Percentiles rank a stretch among this genome's conserved stretches.
Evolutionary conservation across 2,329 filamentous ascomycete species (phyloP).

Genomic region (Microdochium nivale): DNA sequence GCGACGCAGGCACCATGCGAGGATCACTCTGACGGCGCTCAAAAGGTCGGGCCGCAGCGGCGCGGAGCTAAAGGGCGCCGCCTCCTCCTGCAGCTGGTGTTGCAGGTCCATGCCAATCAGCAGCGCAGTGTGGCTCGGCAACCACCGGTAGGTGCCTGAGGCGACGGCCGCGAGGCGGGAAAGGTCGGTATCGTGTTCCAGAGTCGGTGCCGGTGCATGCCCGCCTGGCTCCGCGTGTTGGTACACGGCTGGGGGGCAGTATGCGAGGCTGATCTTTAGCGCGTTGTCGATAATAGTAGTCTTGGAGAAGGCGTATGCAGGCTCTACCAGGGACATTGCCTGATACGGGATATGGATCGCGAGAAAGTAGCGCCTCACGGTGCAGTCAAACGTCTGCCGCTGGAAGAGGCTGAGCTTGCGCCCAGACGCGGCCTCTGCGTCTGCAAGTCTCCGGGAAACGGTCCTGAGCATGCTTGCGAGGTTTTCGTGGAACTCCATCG

Average conservation of each 20-base stretch:
- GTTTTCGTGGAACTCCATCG: constrained; percentile 31
- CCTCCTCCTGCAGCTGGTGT: constrained; percentile 29
- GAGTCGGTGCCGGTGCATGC: constrained; percentile 3
- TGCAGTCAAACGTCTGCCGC: constrained; percentile 36
- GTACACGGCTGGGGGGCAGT: constrained; percentile 19
- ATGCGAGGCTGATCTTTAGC: constrained; percentile 34
- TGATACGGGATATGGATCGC: constrained; percentile 48
- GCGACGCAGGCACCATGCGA: constrained; percentile 26
- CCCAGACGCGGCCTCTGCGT: constrained; percentile 6
- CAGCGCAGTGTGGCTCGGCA: constrained; percentile 24
- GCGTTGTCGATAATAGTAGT: constrained; percentile 38
- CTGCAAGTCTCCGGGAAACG: constrained; percentile 24
- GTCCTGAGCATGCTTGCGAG: constrained; percentile 32
- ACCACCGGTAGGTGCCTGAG: constrained; percentile 30
- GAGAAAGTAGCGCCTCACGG: constrained; percentile 45
- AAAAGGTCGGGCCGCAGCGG: constrained; percentile 31
- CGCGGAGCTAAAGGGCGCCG: constrained; percentile 22
- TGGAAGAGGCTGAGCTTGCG: constrained; percentile 25
- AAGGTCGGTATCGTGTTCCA: constrained; percentile 19
- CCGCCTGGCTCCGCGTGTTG: constrained; percentile 2
- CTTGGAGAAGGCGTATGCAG: constrained; percentile 40
- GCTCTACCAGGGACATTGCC: constrained; percentile 26
- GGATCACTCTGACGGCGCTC: constrained; percentile 29
- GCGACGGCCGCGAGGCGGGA: constrained; percentile 27
- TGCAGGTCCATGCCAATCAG: constrained; percentile 31